Conservation (phyloP, 768 basidiomycete species). For the Pulveroboletus sp. region DNA sequence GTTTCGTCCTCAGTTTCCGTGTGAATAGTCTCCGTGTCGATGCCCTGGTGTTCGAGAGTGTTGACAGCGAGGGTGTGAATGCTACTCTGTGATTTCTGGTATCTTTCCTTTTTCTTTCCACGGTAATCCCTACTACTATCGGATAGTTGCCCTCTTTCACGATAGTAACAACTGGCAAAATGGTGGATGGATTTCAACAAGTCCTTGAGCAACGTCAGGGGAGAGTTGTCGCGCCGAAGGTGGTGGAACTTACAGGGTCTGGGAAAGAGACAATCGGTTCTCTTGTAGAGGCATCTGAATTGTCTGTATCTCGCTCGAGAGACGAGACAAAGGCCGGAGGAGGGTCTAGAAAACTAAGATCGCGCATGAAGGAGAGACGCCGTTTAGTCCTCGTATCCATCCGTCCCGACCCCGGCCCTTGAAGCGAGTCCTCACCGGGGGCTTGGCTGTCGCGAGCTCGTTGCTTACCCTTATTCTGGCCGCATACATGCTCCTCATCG, state of each 20-base stretch:
- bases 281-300: constrained; percentile 1
- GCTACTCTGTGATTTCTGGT: constrained; percentile 10
- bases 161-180: constrained; percentile 53
- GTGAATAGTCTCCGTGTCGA: constrained; percentile 9
- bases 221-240: not conserved
- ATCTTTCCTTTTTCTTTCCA: constrained; percentile 35
- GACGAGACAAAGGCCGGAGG: constrained; percentile 11
- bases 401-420: constrained; percentile 12
- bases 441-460: constrained; percentile 13
- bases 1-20: constrained; percentile 13
- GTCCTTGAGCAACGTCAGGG: constrained; percentile 37
- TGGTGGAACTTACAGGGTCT: constrained; percentile 39
- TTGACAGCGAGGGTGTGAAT: constrained; percentile 21
- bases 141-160: constrained; percentile 53
- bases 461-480: constrained; percentile 24
- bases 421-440: constrained; percentile 4
- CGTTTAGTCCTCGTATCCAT: constrained; percentile 31
- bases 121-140: constrained; percentile 48
- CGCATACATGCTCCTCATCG: constrained; percentile 14
- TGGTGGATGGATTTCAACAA: constrained; percentile 49
- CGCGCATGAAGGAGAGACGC: constrained; percentile 42
- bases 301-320: constrained; percentile 6
- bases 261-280: constrained; percentile 18
- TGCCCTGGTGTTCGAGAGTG: not conserved
- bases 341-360: constrained; percentile 52